Evolutionary conservation across 2,329 filamentous ascomycete genomes (phyloP), one percentile per base, ranked within the genome.

Genomic region (Didymella pinodella): DNA sequence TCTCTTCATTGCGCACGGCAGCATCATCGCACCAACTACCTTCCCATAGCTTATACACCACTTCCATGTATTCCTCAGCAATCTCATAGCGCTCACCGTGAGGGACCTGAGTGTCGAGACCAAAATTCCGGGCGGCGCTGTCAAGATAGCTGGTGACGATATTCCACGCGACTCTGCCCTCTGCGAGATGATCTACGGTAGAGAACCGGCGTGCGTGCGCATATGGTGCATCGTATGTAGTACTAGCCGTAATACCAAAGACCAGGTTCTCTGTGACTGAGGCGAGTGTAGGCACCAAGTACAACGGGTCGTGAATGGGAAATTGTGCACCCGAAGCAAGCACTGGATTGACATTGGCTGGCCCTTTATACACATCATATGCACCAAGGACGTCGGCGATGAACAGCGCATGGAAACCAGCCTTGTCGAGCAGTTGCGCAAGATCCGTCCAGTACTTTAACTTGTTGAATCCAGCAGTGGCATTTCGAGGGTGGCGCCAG

Each of bases 51-150:
- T 90, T 90, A 76, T 89, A 89, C 62, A 88, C 80, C 2, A 89
- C 86, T 36, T 85, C 79, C 74, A 90, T 81, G 73, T 90, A 91
- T 71, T 90, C 88, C 59, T 90, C 86, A 2, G 87, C 87, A 38
- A 87, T 82, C 5, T 80, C 83, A 62, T 91, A 90, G 48, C 88
- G 79, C 57, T 89, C 86, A 64, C 90, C 88, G 66, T 90, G 88
- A 75, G 80, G 77, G 1, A 82, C 78, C 62, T 88, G 86, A 18
- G 84, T 78, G 0, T 79, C 73, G 43, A 56, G 44, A 8, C 86
- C 84, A 7, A 89, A 73, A 63, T 89, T 34, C 2, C 32, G 32
- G 12, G 32, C 32, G 32, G 32, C 32, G 12, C 32, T 34, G 14
- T 34, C 32, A 34, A 34, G 32, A n/a, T 34, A 34, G 12, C 32